Base-by-base conservation (phyloP, 768 basidiomycete species). In the Leccinum truebloodii region DNA sequence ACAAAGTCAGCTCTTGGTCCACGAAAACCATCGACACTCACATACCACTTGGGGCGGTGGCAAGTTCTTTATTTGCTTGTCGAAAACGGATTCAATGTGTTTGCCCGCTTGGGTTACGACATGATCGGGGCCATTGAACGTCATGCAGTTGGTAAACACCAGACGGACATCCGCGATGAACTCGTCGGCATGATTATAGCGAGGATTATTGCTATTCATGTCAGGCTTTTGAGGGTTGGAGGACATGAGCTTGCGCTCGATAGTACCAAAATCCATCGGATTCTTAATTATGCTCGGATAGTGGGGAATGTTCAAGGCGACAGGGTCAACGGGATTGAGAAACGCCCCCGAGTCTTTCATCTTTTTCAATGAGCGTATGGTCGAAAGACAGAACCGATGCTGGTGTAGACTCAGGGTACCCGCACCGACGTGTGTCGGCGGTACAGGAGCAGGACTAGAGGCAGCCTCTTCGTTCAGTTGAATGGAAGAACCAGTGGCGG, bases 51-150 rank as follows among this genome's bases (percentile, higher is more conserved):
- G 82, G 8, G 84, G 80, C 13, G 84, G 75, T 10, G 96, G 96
- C 73, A 96, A 78, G 54, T 92, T 87, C 74, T 92, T 90, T 59
- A 94, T 80, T 70, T 89, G 85, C 75, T 91, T 95, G 71, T 97
- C 95, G 67, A 95, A 96, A 7, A 89, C 82, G 59, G 86, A 86
- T 71, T 94, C 88, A 8, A 98, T 74, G 30, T 87, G 85, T 67
- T 89, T 90, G 14, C 92, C 96, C 81, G 89, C 90, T n/a, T 74
- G 71, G 3, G 86, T 82, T 49, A 98, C 82, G 30, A 80, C 77
- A 71, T 98, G 95, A 55, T 94, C 92, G 3, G 89, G 88, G 1
- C 97, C 97, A 72, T 99, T 99, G 83, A 98, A 99, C 3, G 86
- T 87, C 48, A 86, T 74, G 59, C 91, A 92, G 69, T 99, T 99